Percentiles rank a stretch among this genome's conserved stretches.
phyloP scores from a whole-genome alignment of 1,139 yeast species.

The Zygosaccharomyces pseudobailii region DNA sequence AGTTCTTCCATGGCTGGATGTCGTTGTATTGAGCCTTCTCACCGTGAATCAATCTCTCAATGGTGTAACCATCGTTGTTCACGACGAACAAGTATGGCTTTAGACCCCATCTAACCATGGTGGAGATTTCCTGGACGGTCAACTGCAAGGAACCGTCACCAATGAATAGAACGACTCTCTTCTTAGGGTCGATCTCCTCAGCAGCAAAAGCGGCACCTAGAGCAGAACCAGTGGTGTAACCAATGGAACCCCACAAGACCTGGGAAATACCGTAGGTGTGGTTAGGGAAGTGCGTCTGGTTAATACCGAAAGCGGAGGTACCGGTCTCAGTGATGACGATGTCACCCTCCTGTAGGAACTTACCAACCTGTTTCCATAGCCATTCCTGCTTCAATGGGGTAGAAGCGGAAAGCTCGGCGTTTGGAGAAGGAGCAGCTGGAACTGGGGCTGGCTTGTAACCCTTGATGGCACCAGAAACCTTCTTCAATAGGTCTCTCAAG shows the following conservation, averaged over 20 bases:
- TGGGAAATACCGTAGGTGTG: constrained; percentile 75
- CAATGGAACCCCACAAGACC: constrained; percentile 89
- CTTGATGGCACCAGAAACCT: constrained; percentile 38
- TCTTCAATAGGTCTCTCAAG: constrained; percentile 45
- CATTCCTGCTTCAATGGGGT: constrained; percentile 64
- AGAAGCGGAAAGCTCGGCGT: constrained; percentile 39
- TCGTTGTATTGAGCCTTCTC: constrained; percentile 70
- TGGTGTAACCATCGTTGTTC: constrained; percentile 85
- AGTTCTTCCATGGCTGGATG: constrained; percentile 79
- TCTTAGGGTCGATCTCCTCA: constrained; percentile 61
- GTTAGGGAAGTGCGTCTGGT: constrained; percentile 72
- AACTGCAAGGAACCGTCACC: constrained; percentile 91
- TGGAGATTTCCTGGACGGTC: constrained; percentile 82
- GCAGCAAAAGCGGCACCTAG: constrained; percentile 85
- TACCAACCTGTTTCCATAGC: constrained; percentile 73
- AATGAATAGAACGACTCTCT: constrained; percentile 74
- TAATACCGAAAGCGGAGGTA: constrained; percentile 84
- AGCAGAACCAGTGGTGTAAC: constrained; percentile 81
- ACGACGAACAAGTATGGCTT: constrained; percentile 78
- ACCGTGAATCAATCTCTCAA: constrained; percentile 86
- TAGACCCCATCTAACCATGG: constrained; percentile 74
- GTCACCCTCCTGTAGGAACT: constrained; percentile 77
- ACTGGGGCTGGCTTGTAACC: constrained; percentile 45
- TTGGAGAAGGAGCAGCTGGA: constrained; percentile 43
- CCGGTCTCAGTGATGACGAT: constrained; percentile 83